Conservation (phyloP, 768 basidiomycete genomes). For the Tylopilus cervinicoccineus region DNA sequence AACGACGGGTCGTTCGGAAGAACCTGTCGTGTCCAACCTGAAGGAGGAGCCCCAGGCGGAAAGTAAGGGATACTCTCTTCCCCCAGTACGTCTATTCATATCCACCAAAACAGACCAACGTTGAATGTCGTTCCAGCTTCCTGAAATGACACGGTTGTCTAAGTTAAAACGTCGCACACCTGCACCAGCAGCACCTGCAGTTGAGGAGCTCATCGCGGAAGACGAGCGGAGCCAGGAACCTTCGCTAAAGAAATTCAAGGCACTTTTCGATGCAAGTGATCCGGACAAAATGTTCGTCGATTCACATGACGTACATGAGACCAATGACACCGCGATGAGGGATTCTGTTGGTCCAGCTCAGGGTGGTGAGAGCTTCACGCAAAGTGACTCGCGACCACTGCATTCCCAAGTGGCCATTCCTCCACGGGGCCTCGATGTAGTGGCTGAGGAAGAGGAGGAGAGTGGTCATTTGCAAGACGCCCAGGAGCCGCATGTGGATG, state of each 20-base stretch:
- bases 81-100: conserved; percentile 21
- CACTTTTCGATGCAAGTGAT: conserved; percentile 63
- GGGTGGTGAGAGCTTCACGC: conserved; percentile 23
- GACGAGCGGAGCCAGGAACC: conserved; percentile 38
- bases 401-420: conserved; percentile 2
- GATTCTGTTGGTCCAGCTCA: conserved; percentile 13
- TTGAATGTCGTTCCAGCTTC: conserved; percentile 29
- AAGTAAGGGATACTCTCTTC: conserved; percentile 15
- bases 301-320: conserved; percentile 10
- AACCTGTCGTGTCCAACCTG: neutral
- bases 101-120: neutral
- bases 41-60: conserved; percentile 11
- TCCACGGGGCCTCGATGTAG: conserved; percentile 30
- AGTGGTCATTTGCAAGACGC: conserved; percentile 14
- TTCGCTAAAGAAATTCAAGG: conserved; percentile 65
- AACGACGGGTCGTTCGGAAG: conserved; percentile 5
- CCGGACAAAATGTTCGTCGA: conserved; percentile 40
- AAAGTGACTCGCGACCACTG: conserved; percentile 20
- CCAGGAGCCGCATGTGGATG: neutral
- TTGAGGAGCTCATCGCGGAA: conserved; percentile 14
- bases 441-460: conserved; percentile 59
- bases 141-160: conserved; percentile 37
- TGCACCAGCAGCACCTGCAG: conserved; percentile 22
- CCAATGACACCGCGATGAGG: conserved; percentile 7
- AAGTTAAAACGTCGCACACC: conserved; percentile 56